Evolutionary conservation across 192 early-diverging fungal species (phyloP).

Genomic region (Podila verticillata): DNA sequence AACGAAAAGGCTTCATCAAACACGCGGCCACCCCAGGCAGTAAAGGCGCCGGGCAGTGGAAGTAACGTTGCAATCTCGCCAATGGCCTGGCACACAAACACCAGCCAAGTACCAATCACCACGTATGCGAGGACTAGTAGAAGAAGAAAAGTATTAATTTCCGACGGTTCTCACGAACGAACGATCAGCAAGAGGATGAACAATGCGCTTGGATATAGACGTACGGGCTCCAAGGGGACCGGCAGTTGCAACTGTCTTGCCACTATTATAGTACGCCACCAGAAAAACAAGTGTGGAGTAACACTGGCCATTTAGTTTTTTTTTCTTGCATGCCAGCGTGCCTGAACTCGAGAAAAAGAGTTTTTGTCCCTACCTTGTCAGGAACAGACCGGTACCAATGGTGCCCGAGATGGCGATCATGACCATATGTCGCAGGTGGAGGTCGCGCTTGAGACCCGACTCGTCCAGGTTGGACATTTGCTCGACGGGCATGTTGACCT

Average conservation of each 20-base stretch:
- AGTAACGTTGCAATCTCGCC: constrained; percentile 89
- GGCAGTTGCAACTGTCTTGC: constrained; percentile 68
- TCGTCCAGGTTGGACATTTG: background rate
- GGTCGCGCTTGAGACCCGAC: constrained; percentile 54
- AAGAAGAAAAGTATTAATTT: background rate
- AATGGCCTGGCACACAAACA: constrained; percentile 55
- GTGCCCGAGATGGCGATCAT: constrained; percentile 81
- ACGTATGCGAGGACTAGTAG: constrained; percentile 30
- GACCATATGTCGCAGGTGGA: constrained; percentile 64
- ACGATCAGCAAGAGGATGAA: background rate
- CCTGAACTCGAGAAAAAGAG: background rate
- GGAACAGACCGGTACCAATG: constrained; percentile 78
- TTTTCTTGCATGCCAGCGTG: no score
- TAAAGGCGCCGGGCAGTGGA: constrained; percentile 82
- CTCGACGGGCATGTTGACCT: background rate
- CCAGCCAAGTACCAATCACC: constrained; percentile 36
- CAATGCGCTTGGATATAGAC: background rate
- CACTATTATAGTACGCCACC: constrained; percentile 9
- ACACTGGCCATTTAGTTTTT: background rate
- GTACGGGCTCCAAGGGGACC: constrained; percentile 70
- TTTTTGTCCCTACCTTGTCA: constrained; percentile 57
- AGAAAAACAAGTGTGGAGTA: background rate
- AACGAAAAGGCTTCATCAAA: constrained; percentile 81
- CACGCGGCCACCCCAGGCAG: constrained; percentile 74
- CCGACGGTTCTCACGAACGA: no score